Conservation (phyloP, 169 alveolate genomes). For the Plasmodium inui region DNA sequence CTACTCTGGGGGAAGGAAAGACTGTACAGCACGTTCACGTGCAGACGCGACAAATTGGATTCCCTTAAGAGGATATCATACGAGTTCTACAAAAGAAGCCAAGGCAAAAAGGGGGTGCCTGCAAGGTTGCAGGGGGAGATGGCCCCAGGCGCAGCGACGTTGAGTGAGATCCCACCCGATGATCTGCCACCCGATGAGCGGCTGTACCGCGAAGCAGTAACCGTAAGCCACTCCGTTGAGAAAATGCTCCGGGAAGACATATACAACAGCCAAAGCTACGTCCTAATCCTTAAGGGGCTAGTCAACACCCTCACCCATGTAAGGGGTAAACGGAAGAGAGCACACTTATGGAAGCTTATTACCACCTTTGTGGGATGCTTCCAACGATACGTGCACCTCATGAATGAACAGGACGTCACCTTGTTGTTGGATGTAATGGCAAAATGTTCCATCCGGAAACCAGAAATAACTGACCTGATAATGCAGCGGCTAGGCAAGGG, state of each 20-base stretch:
- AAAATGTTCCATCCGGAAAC: slow-evolving; percentile 18
- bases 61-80: slow-evolving; percentile 14
- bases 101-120: neutral
- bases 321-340: slow-evolving; percentile 17
- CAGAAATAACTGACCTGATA: neutral
- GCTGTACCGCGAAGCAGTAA: slow-evolving; percentile 12
- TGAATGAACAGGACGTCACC: slow-evolving; percentile 70
- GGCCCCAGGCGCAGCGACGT: neutral
- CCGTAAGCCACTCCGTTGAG: neutral
- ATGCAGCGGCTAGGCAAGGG: slow-evolving; percentile 1
- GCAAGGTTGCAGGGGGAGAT: neutral
- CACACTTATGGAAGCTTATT: neutral
- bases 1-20: neutral
- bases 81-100: slow-evolving; percentile 23
- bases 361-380: slow-evolving; percentile 18
- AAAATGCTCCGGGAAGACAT: neutral
- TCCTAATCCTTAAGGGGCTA: slow-evolving; percentile 47
- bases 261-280: slow-evolving; percentile 60
- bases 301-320: slow-evolving; percentile 19
- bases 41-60: neutral
- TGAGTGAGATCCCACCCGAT: neutral
- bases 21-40: neutral
- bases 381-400: slow-evolving; percentile 4
- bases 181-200: neutral
- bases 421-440: slow-evolving; percentile 32